A percentile compares a stretch with the other conserved stretches of the same genome.
Evolutionary conservation across 1,284 basidiomycete species (phyloP).

Genomic region (Tremellales sp.): DNA sequence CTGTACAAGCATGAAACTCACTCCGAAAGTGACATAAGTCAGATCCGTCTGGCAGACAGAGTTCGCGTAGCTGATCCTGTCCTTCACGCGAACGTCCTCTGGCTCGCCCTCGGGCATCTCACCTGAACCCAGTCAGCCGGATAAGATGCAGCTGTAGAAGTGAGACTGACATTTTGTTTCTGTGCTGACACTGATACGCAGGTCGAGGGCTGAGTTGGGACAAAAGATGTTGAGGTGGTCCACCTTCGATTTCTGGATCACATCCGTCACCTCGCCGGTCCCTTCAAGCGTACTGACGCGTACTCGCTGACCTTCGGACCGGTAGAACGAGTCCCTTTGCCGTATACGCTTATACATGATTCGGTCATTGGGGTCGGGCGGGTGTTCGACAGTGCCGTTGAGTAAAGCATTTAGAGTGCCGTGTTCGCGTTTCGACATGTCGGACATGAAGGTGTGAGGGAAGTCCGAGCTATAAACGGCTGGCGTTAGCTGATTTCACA

Average conservation of each 20-base stretch:
- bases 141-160: neutral
- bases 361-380: constrained; percentile 68
- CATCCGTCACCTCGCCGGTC: constrained; percentile 57
- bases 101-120: constrained; percentile 47
- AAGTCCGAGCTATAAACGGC: constrained; percentile 51
- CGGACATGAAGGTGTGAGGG: constrained; percentile 68
- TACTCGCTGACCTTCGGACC: constrained; percentile 18
- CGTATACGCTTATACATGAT: constrained; percentile 73
- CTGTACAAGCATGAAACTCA: constrained; percentile 18
- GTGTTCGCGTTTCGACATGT: constrained; percentile 57
- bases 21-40: constrained; percentile 71
- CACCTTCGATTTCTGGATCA: constrained; percentile 72
- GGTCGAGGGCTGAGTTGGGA: constrained; percentile 80
- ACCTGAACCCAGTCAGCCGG: constrained; percentile 7
- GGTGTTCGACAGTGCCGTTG: constrained; percentile 68
- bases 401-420: neutral
- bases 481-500: constrained; percentile 35
- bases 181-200: constrained; percentile 82
- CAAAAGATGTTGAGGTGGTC: constrained; percentile 83
- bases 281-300: constrained; percentile 80
- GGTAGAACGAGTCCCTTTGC: constrained; percentile 79
- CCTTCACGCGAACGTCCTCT: constrained; percentile 68
- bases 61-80: constrained; percentile 86
- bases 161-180: constrained; percentile 57
- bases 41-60: constrained; percentile 90